phyloP scores from a whole-genome alignment of 495 filamentous ascomycete genomes.

The Penicilliopsis zonata region DNA sequence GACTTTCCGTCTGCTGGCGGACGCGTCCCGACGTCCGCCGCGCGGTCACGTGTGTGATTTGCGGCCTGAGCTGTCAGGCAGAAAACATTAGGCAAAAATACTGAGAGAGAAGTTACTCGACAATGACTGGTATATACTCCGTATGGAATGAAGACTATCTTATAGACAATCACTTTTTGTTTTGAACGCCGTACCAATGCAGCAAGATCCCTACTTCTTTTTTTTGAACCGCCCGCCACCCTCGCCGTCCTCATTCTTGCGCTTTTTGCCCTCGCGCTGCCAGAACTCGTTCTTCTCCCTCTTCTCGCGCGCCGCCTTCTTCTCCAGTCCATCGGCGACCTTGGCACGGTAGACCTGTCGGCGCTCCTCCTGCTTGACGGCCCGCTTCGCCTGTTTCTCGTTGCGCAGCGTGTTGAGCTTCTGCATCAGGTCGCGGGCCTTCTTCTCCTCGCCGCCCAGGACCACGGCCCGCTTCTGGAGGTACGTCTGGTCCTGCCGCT shows the following conservation, averaged over 20 bases:
- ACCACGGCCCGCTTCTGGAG: slow-evolving; percentile 90
- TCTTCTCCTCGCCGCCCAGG: slow-evolving; percentile 70
- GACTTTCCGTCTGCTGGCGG: too few relatives aligned
- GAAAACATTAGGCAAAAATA: too few relatives aligned
- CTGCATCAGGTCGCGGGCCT: slow-evolving; percentile 81
- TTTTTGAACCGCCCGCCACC: slow-evolving; percentile 62
- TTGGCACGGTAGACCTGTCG: slow-evolving; percentile 66
- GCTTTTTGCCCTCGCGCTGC: slow-evolving; percentile 89
- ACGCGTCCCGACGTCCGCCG: too few relatives aligned
- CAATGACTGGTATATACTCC: too few relatives aligned
- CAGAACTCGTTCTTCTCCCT: slow-evolving; percentile 88
- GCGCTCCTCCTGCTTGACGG: slow-evolving; percentile 75
- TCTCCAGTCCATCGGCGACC: slow-evolving; percentile 68
- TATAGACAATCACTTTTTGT: too few relatives aligned
- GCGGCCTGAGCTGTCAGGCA: background rate
- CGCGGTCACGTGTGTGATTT: slow-evolving; percentile 1
- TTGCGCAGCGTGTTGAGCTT: slow-evolving; percentile 86
- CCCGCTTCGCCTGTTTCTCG: slow-evolving; percentile 73
- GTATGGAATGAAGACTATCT: too few relatives aligned
- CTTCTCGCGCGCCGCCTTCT: slow-evolving; percentile 72
- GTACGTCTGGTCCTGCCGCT: slow-evolving; percentile 74
- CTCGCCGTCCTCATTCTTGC: slow-evolving; percentile 48
- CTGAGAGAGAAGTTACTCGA: too few relatives aligned
- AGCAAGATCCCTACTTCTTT: slow-evolving; percentile 29
- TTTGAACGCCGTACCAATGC: background rate